Conservation (phyloP, 495 filamentous ascomycete genomes). For the Hypoxylon lienhwacheense region DNA sequence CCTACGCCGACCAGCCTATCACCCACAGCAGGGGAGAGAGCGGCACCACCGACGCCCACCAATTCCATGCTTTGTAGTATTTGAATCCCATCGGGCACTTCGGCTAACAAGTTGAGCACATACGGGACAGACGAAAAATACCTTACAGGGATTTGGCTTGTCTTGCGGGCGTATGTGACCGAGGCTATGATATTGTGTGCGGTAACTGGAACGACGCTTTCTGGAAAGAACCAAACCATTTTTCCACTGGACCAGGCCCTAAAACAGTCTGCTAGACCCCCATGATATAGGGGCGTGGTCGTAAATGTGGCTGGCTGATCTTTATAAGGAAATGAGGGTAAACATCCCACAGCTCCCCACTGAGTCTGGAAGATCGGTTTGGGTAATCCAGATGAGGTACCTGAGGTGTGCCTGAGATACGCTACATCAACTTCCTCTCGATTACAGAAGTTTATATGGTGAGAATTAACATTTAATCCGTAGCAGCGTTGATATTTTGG, state of each 20-base stretch:
- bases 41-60: slow-evolving; percentile 62
- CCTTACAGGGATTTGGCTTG: slow-evolving; percentile 33
- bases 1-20: slow-evolving; percentile 48
- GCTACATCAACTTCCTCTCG: slow-evolving; percentile 26
- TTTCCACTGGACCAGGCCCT: slow-evolving; percentile 55
- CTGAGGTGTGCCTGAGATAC: slow-evolving; percentile 55
- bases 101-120: slow-evolving; percentile 53
- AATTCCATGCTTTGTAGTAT: slow-evolving; percentile 52
- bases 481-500: slow-evolving; percentile 1
- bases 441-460: background rate
- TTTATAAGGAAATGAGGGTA: slow-evolving; percentile 46
- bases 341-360: slow-evolving; percentile 49
- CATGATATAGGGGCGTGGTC: slow-evolving; percentile 64
- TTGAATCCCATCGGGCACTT: slow-evolving; percentile 40
- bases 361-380: slow-evolving; percentile 58
- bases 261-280: slow-evolving; percentile 61
- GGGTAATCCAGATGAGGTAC: slow-evolving; percentile 57
- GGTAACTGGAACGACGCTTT: slow-evolving; percentile 52
- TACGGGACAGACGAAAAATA: slow-evolving; percentile 63
- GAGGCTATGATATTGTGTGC: slow-evolving; percentile 47
- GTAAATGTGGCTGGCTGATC: slow-evolving; percentile 53
- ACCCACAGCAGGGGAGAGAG: slow-evolving; percentile 51
- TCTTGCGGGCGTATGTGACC: slow-evolving; percentile 32
- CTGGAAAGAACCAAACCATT: slow-evolving; percentile 60
- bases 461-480: background rate